Evolutionary conservation across 306 rosid species (phyloP).

Genomic region (Mimosa bimucronata): DNA sequence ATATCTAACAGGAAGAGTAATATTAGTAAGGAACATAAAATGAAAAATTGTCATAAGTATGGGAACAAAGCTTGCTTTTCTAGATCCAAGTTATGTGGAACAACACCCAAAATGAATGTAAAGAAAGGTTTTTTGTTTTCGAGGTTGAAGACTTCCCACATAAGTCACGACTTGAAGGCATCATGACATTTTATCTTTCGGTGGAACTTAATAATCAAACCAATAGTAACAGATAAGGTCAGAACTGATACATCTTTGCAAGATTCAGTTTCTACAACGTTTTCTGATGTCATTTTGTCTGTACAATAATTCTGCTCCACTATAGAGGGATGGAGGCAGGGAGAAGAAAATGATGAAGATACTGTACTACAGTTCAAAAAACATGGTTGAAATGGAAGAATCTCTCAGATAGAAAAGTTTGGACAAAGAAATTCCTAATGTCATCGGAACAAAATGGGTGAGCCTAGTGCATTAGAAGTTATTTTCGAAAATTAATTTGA

Average conservation of each 20-base stretch:
- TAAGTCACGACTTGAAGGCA: constrained; percentile 17
- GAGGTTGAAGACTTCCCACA: constrained; percentile 1
- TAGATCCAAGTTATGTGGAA: background rate
- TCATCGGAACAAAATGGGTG: background rate
- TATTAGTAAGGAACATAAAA: background rate
- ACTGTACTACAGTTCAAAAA: background rate
- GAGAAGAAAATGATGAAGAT: background rate
- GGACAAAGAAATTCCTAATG: background rate
- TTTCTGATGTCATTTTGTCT: constrained; percentile 27
- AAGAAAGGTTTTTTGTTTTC: background rate
- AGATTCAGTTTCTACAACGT: constrained; percentile 28
- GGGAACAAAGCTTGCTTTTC: background rate
- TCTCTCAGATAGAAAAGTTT: background rate
- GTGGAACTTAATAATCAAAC: constrained; percentile 40
- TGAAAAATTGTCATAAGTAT: background rate
- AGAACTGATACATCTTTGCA: constrained; percentile 15
- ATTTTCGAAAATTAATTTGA: background rate
- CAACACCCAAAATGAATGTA: background rate
- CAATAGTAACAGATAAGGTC: constrained; percentile 33
- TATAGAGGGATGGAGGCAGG: background rate
- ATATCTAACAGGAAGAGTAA: background rate
- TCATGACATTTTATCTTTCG: constrained; percentile 43
- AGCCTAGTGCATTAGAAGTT: background rate
- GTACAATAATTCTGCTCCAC: background rate
- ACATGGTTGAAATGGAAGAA: constrained; percentile 19